Evolutionary conservation across 768 basidiomycete species (phyloP), one percentile per base, ranked within the genome.

Genomic region (Lactarius trivialis): DNA sequence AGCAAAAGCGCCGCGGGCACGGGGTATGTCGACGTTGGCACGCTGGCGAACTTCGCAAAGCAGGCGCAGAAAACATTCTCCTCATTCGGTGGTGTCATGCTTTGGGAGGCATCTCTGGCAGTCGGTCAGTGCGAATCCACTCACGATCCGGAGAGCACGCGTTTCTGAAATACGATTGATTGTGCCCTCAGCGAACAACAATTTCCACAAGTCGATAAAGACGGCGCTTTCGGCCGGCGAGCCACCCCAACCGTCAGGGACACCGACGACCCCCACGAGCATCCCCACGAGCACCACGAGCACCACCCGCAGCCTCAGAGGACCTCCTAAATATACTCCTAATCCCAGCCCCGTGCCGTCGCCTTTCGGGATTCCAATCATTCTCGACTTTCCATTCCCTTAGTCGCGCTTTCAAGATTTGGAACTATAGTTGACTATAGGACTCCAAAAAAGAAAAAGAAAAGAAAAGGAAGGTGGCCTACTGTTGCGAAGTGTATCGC

Each of bases 181-280:
- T 30, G 30, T 30, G 24, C 30, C 30, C 55, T 26, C 53, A 77
- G 85, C 76, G 32, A 88, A 89, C 68, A 73, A 75, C 62, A 79
- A 83, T 26, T 87, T 80, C 66, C 85, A 86, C 67, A 69, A 78
- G 21, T 80, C 78, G 7, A 81, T 87, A 63, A 88, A 89, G 73
- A 78, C 79, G 61, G 36, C 33, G 4, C 53, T 54, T 33, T 36
- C 33, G 3, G 34, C 19, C 1, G n/a, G 53, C 34, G 53, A 33
- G 21, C 21, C 53, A 24, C 53, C 37, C 1, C 12, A 36, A 12
- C 14, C 36, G 12, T 30, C 50, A 51, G 8, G 7, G 28, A 51
- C 15, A 21, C n/a, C 4, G 9, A 19, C 41, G 28, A n/a, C 30
- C 17, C n/a, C 51, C 30, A n/a, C 28, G 4, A 15, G 6, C 26